These are phyloP conservation scores for Leccinum uliginosum DNA, from an alignment of 768 basidiomycete species.

Conservation along the genomic window DNA sequence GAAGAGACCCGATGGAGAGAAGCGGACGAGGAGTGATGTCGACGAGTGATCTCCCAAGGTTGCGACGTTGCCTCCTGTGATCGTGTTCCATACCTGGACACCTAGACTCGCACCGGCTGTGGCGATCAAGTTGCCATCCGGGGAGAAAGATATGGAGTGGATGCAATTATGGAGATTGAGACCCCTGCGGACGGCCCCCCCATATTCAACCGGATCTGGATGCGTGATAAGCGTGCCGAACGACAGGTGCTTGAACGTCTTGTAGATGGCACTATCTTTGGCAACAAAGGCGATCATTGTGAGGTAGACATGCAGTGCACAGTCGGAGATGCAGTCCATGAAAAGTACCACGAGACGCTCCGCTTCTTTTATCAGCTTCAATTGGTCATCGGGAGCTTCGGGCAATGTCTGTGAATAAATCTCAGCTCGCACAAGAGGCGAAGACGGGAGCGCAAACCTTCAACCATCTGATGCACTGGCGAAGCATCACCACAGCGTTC, in stretches of 20 bases:
- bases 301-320: slow-evolving; percentile 18
- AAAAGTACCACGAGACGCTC: slow-evolving; percentile 17
- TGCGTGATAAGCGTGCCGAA: not conserved
- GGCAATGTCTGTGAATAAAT: slow-evolving; percentile 3
- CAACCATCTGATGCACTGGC: slow-evolving; percentile 9
- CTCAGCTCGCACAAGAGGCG: not conserved
- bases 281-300: slow-evolving; percentile 6
- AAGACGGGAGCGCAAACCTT: slow-evolving; percentile 2
- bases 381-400: slow-evolving; percentile 1
- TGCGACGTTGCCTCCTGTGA: slow-evolving; percentile 19
- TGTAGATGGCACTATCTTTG: not conserved
- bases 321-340: slow-evolving; percentile 19
- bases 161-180: slow-evolving; percentile 5
- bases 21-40: slow-evolving; percentile 11
- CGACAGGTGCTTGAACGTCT: slow-evolving; percentile 8
- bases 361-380: slow-evolving; percentile 14
- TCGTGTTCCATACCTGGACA: slow-evolving; percentile 21
- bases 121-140: slow-evolving; percentile 9
- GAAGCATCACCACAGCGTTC: slow-evolving; percentile 14
- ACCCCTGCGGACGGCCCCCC: not conserved
- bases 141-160: slow-evolving; percentile 16
- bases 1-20: slow-evolving; percentile 18
- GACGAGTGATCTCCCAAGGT: slow-evolving; percentile 13
- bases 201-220: not conserved
- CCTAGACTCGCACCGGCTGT: slow-evolving; percentile 13